Evolutionary conservation across 176 grass and related monocot species (phyloP).

Genomic region (Hordeum vulgare): DNA sequence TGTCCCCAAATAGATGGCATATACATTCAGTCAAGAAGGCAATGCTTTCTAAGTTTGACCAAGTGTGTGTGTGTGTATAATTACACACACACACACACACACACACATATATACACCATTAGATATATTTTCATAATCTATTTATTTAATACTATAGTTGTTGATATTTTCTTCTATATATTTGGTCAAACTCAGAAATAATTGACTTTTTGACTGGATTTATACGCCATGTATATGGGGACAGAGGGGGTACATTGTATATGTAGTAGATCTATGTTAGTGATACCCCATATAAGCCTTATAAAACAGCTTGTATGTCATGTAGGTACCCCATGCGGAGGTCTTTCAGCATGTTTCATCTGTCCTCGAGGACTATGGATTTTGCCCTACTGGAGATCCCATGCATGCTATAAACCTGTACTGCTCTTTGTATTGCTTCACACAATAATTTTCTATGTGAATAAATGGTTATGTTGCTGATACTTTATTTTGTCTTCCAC

Average conservation of each 20-base stretch:
- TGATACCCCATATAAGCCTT: neutral
- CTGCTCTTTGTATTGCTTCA: neutral
- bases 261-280: neutral
- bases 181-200: too few species aligned
- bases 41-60: too few species aligned
- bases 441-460: neutral
- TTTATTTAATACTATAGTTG: too few species aligned
- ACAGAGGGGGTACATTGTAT: neutral
- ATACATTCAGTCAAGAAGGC: too few species aligned
- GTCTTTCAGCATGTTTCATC: conserved; percentile 9
- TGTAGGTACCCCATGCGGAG: conserved; percentile 6
- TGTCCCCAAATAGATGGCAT: too few species aligned
- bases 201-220: too few species aligned
- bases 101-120: too few species aligned
- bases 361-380: neutral
- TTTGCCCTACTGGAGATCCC: neutral
- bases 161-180: too few species aligned
- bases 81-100: too few species aligned
- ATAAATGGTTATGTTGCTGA: neutral
- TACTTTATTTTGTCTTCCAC: neutral
- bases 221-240: too few species aligned
- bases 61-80: too few species aligned
- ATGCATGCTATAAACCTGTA: neutral
- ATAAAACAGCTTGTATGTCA: neutral
- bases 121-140: too few species aligned